Percentiles rank a stretch among this genome's conserved stretches.
phyloP scores from a whole-genome alignment of 495 filamentous ascomycete genomes.

The Hypoxylon cercidicola region DNA sequence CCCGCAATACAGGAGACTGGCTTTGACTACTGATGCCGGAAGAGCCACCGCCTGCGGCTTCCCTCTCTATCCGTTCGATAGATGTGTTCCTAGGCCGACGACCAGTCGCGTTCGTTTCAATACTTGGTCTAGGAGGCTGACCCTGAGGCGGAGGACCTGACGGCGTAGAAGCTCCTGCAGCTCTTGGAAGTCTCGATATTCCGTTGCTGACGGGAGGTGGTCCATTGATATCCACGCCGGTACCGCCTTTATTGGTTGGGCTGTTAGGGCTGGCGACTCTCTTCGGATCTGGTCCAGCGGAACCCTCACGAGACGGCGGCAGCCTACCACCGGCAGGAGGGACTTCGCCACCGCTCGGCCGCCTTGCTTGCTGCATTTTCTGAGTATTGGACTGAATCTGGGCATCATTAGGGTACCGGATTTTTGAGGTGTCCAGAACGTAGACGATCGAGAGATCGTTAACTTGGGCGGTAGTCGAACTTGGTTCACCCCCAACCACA shows the following conservation, averaged over 20 bases:
- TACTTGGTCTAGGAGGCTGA: constrained; percentile 78
- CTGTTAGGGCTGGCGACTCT: constrained; percentile 58
- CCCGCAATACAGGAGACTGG: constrained; percentile 66
- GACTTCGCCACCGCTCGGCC: constrained; percentile 53
- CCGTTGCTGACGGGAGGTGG: constrained; percentile 46
- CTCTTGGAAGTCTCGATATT: constrained; percentile 74
- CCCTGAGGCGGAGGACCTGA: constrained; percentile 87
- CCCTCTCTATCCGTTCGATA: constrained; percentile 51
- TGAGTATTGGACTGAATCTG: constrained; percentile 59
- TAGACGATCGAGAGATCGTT: constrained; percentile 90
- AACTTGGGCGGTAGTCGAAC: constrained; percentile 80
- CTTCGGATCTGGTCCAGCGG: constrained; percentile 66
- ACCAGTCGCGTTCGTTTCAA: constrained; percentile 37
- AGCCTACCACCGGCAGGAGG: constrained; percentile 48
- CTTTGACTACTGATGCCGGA: constrained; percentile 50
- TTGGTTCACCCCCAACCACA: constrained; percentile 92
- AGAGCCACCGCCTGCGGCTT: constrained; percentile 39
- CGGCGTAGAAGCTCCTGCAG: constrained; percentile 75
- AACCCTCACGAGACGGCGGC: constrained; percentile 69
- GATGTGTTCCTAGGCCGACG: constrained; percentile 53
- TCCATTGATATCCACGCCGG: constrained; percentile 47
- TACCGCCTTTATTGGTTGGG: constrained; percentile 50
- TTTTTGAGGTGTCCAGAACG: constrained; percentile 92
- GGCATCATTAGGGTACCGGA: constrained; percentile 88
- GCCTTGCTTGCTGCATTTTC: constrained; percentile 48